Conservation (phyloP, 2,329 filamentous ascomycete genomes). For the Colletotrichum gloeosporioides region DNA sequence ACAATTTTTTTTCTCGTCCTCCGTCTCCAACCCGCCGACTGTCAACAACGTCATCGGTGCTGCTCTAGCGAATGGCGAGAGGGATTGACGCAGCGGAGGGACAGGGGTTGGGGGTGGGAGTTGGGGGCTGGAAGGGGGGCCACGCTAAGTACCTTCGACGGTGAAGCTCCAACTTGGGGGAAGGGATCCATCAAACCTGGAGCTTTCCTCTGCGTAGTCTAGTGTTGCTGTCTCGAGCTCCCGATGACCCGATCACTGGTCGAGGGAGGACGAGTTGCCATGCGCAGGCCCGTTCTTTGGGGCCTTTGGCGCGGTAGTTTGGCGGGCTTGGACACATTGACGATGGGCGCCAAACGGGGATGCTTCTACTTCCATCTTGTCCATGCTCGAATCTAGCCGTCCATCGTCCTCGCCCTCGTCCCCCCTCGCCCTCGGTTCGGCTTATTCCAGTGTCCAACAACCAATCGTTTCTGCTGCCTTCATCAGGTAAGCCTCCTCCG, state of each 20-base stretch:
- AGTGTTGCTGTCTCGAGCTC: not conserved
- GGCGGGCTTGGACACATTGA: not conserved
- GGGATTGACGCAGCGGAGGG: not conserved
- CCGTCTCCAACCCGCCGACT: not conserved
- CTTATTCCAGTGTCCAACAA: not conserved
- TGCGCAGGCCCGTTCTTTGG: not conserved
- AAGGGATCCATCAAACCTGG: not conserved
- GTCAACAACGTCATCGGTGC: not conserved
- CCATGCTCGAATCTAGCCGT: not conserved
- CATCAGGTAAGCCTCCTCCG: conserved; percentile 7
- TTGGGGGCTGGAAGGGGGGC: not conserved
- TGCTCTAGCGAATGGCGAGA: not conserved
- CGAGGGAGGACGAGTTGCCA: not conserved
- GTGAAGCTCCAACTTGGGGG: not conserved
- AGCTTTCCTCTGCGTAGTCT: conserved; percentile 1
- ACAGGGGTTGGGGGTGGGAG: not conserved
- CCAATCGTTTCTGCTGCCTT: not conserved
- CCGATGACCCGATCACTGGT: conserved; percentile 12
- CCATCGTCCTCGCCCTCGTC: not conserved
- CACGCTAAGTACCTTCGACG: not conserved
- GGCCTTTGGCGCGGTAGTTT: not conserved
- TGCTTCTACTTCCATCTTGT: not conserved
- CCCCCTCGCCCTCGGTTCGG: not conserved
- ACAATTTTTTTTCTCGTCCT: not conserved
- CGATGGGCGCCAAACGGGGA: not conserved